A percentile compares a stretch with the other conserved stretches of the same genome.
These are phyloP conservation scores for Athelia sp. DNA, from an alignment of 1,284 basidiomycete species.

Conservation along the genomic window DNA sequence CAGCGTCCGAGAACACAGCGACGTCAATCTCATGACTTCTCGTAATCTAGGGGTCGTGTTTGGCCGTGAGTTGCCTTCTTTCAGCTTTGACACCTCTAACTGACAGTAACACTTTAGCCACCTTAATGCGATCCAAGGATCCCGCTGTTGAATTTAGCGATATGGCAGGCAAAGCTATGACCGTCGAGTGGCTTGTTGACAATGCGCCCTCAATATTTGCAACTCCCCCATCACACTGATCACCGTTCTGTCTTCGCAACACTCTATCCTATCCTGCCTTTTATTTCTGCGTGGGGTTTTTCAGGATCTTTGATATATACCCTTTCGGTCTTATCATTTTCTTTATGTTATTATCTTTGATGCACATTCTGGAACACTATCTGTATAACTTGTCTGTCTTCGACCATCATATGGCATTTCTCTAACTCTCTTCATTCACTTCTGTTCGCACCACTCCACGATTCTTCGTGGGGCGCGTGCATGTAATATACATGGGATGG, in stretches of 20 bases:
- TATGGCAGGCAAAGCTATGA: constrained; percentile 93
- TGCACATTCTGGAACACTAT: background rate
- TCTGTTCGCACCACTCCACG: constrained; percentile 3
- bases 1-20: constrained; percentile 67
- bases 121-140: constrained; percentile 87
- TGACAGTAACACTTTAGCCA: constrained; percentile 53
- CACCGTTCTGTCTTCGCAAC: no score
- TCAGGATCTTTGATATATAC: background rate
- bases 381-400: background rate
- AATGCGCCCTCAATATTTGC: constrained; percentile 70
- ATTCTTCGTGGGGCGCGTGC: background rate
- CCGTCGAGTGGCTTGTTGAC: constrained; percentile 89
- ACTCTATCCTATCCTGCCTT: constrained; percentile 6
- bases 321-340: background rate
- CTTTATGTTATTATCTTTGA: background rate
- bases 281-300: background rate
- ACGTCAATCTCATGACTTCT: constrained; percentile 89
- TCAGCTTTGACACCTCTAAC: constrained; percentile 4
- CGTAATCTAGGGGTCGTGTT: constrained; percentile 99
- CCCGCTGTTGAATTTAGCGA: constrained; percentile 90
- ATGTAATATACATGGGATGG: background rate
- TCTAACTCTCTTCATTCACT: constrained; percentile 5
- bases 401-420: constrained; percentile 21
- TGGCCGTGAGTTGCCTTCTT: constrained; percentile 71
- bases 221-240: background rate